Evolutionary conservation across 2,329 filamentous ascomycete genomes (phyloP), one percentile per base, ranked within the genome.

Genomic region (Talaromyces piceae): DNA sequence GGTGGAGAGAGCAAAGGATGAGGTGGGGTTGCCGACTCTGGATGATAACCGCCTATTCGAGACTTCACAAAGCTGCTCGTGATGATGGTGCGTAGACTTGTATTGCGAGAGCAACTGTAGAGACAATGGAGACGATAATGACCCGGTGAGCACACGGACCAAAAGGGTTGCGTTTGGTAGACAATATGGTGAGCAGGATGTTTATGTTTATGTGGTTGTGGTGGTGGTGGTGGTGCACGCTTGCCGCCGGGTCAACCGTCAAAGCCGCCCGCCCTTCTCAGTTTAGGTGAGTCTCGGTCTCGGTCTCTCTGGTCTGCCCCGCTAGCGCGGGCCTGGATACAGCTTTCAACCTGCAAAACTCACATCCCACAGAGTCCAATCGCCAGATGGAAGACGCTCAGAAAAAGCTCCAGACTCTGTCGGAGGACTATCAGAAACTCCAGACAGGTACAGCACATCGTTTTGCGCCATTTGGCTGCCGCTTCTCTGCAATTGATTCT

Each of bases 341-440:
- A 45, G 41, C 22, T 30, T 16, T 18, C 16, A 12, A 22, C 28
- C 11, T 25, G 8, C 43, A 30, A 31, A 18, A 30, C 23, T 12
- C n/a, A 28, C 2, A 48, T 20, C 37, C 39, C n/a, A 28, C 12
- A 22, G n/a, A 13, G 37, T 41, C 3, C 20, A 33, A 12, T 41
- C 41, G 67, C 45, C 44, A 90, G n/a, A n/a, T 90, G 84, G 79
- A 84, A 52, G 83, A 88, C 56, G 70, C 80, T 56, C 88, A 95
- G 67, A 86, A 85, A 55, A 81, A 81, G 63, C 77, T 96, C 23
- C 91, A 96, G 73, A 75, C 78, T 49, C 80, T 96, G 41, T 90
- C 89, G 0, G 90, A 96, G 48, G 86, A 95, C 58, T 97, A 87
- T 67, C 86, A 91, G 66, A 85, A 86, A 65, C 76, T 96, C 25